These are phyloP conservation scores for Lentinula lateritia DNA, from an alignment of 768 basidiomycete genomes.

Conservation along the genomic window DNA sequence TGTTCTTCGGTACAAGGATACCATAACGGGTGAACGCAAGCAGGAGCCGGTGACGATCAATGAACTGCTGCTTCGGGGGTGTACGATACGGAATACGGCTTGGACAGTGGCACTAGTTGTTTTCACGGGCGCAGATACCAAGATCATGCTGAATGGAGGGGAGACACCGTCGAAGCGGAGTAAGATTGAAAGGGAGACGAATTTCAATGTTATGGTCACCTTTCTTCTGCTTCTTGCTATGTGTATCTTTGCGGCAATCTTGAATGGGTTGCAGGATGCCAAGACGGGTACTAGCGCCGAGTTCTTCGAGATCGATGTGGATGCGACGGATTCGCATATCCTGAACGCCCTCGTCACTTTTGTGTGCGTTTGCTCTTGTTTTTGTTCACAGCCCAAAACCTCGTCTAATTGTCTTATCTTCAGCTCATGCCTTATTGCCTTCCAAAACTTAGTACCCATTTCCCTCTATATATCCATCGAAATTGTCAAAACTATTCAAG, in stretches of 20 bases:
- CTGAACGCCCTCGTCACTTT: slow-evolving; percentile 87
- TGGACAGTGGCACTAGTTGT: slow-evolving; percentile 95
- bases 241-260: slow-evolving; percentile 71
- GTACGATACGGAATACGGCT: slow-evolving; percentile 80
- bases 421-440: slow-evolving; percentile 90
- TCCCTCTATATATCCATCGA: slow-evolving; percentile 97
- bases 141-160: slow-evolving; percentile 90
- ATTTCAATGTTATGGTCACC: slow-evolving; percentile 96
- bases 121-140: slow-evolving; percentile 90
- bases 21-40: slow-evolving; percentile 42
- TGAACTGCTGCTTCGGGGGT: slow-evolving; percentile 88
- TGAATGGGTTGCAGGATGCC: slow-evolving; percentile 68
- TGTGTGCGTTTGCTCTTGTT: slow-evolving; percentile 51
- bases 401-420: slow-evolving; percentile 3
- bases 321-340: slow-evolving; percentile 53
- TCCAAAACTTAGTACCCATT: slow-evolving; percentile 96
- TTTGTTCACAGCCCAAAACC: not conserved
- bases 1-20: slow-evolving; percentile 70
- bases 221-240: slow-evolving; percentile 74
- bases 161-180: slow-evolving; percentile 94
- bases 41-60: slow-evolving; percentile 81
- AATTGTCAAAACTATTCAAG: slow-evolving; percentile 97
- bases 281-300: slow-evolving; percentile 57
- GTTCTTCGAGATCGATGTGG: slow-evolving; percentile 64
- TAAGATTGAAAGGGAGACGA: slow-evolving; percentile 98